These are phyloP conservation scores for Quercus robur DNA, from an alignment of 306 rosid genomes.

Conservation along the genomic window DNA sequence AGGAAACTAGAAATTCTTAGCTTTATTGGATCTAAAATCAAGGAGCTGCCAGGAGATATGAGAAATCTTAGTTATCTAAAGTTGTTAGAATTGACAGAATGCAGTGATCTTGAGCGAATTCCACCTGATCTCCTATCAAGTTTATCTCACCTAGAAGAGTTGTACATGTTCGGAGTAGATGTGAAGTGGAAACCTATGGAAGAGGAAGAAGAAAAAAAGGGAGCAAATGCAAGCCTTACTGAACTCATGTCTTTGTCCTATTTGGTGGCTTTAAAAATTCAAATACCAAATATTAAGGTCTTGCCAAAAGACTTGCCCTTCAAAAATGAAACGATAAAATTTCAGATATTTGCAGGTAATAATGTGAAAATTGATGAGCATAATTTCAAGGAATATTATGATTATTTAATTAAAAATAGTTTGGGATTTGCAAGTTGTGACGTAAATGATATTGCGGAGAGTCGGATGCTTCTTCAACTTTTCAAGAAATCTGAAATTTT, in stretches of 20 bases:
- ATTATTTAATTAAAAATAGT: background rate
- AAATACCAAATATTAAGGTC: background rate
- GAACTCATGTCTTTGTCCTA: conserved; percentile 6
- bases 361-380: no score
- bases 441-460: background rate
- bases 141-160: background rate
- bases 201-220: background rate
- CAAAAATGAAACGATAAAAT: no score
- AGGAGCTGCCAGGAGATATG: background rate
- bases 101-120: rapidly evolving
- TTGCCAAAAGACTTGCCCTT: no score
- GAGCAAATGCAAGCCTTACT: conserved; percentile 1
- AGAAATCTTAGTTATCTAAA: background rate
- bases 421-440: background rate
- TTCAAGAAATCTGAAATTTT: conserved; percentile 15
- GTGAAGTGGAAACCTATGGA: background rate
- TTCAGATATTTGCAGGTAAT: no score
- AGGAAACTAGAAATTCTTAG: background rate
- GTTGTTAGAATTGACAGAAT: background rate
- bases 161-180: background rate
- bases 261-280: background rate
- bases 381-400: no score
- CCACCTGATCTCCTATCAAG: background rate
- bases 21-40: rapidly evolving
- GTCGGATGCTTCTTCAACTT: conserved; percentile 2